Evolutionary conservation across 495 filamentous ascomycete species (phyloP), one percentile per base, ranked within the genome.

Genomic region (Hypoxylon cercidicola): DNA sequence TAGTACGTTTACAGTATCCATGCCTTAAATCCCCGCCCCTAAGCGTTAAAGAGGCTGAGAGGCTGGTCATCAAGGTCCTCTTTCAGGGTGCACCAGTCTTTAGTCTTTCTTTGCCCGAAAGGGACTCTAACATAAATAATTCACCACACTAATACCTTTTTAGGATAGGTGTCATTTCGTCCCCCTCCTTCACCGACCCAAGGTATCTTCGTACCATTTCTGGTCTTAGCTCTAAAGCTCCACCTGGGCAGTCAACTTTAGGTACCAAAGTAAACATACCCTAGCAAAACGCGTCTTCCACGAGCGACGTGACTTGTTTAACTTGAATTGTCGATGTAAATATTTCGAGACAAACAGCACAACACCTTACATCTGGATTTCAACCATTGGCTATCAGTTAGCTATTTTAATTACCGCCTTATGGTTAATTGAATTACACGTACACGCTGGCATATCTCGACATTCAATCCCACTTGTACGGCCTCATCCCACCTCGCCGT

Each of bases 21-120:
- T 46, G 54, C 43, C 40, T 51, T 16, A 21, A 20, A 35, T 20
- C 20, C 49, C 62, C 56, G 18, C 43, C 49, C 28, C 32, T 16
- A 35, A 25, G 4, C 43, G 21, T 32, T 55, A 20, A 48, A 47
- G 21, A n/a, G 43, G 45, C 25, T 45, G 50, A n/a, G n/a, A n/a
- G n/a, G n/a, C n/a, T n/a, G n/a, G 45, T 52, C 39, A 8, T 66
- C 62, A 66, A 48, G 62, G 62, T 66, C 55, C 62, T 41, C 8
- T 3, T 16, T 37, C 10, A 3, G n/a, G n/a, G n/a, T n/a, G n/a
- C n/a, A n/a, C n/a, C n/a, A n/a, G n/a, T n/a, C n/a, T n/a, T n/a
- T n/a, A n/a, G n/a, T 32, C 5, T 32, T 10, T 4, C 30, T 32
- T 39, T 39, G 35, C 35, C 35, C 35, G 6, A 39, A 39, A 15